A percentile compares a stretch with the other conserved stretches of the same genome.
Evolutionary conservation across 768 basidiomycete genomes (phyloP).

Genomic region (Rhodotorula babjevae): DNA sequence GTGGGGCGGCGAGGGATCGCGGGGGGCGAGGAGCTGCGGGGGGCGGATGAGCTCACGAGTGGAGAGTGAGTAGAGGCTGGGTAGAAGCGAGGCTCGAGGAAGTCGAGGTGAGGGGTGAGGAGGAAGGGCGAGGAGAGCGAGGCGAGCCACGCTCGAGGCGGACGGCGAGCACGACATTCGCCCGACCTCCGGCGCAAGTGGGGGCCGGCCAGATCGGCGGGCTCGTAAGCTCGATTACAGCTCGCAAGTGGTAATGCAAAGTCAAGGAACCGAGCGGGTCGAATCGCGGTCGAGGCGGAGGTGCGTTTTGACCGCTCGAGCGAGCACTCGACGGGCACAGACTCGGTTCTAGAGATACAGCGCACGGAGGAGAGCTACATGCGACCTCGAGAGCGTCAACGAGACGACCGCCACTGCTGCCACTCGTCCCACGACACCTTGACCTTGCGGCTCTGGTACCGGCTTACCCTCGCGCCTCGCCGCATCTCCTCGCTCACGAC

Average conservation of each 20-base stretch:
- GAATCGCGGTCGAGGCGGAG: too few relatives aligned
- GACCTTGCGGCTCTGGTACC: slow-evolving; percentile 74
- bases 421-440: slow-evolving; percentile 71
- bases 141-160: too few relatives aligned
- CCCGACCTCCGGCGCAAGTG: too few relatives aligned
- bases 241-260: too few relatives aligned
- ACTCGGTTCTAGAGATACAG: neutral
- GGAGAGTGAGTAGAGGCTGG: neutral
- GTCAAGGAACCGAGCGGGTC: too few relatives aligned
- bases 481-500: slow-evolving; percentile 74
- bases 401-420: slow-evolving; percentile 60
- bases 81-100: too few relatives aligned
- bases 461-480: slow-evolving; percentile 65
- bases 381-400: neutral
- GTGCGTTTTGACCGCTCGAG: too few relatives aligned
- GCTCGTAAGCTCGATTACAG: neutral
- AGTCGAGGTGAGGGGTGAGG: neutral
- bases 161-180: neutral
- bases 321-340: too few relatives aligned
- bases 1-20: neutral
- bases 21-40: neutral
- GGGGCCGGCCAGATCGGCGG: too few relatives aligned
- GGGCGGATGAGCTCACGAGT: neutral
- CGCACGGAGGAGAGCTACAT: neutral
- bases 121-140: neutral